Evolutionary conservation across 176 grass and related monocot genomes (phyloP), one percentile per base, ranked within the genome.

Genomic region (Aegilops speltoides): DNA sequence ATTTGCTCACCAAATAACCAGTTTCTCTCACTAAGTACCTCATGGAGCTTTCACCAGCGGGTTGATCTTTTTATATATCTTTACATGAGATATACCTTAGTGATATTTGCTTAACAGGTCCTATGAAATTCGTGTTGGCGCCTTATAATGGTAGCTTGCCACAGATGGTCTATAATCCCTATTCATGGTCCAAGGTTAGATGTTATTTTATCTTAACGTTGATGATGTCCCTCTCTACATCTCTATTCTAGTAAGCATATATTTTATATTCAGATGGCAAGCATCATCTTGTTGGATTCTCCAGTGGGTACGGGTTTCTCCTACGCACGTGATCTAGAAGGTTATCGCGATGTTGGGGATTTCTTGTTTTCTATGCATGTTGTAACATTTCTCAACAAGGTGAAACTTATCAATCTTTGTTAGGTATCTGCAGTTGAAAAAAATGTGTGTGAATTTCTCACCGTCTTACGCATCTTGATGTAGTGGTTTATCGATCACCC

Each of bases 241-340:
- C 26, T 6, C 17, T 15, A 52, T 52, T 77, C 10, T 4, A 37
- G 16, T 54, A 54, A 54, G 50, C 16, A 1, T 16, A 5, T 34
- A 17, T 19, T 36, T 54, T 54, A 54, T 71, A 77, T 0, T 71
- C 65, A 92, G 88, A 6, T 86, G 52, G 82, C 90, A 17, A 95
- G 68, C 63, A 78, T 89, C 25, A 60, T 95, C n/a, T 91, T 95
- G 38, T 11, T 90, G 26, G 90, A 95, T 69, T 87, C 93, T 25
- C 93, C 93, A 2, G 73, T 95, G 11, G 93, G 93, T 1, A 36
- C 93, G 14, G 91, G 91, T 24, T 95, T 95, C 62, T 93, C 93
- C 9, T 93, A 84, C 7, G 84, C 91, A 1, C 7, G 4, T 34
- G 32, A 85, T n/a, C 25, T 77, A 0, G 85, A 83, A 79, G 93